Percentiles rank a stretch among this genome's conserved stretches.
Conservation (phyloP, 2,329 filamentous ascomycete species). For the Ceratocystiopsis minuta region DNA sequence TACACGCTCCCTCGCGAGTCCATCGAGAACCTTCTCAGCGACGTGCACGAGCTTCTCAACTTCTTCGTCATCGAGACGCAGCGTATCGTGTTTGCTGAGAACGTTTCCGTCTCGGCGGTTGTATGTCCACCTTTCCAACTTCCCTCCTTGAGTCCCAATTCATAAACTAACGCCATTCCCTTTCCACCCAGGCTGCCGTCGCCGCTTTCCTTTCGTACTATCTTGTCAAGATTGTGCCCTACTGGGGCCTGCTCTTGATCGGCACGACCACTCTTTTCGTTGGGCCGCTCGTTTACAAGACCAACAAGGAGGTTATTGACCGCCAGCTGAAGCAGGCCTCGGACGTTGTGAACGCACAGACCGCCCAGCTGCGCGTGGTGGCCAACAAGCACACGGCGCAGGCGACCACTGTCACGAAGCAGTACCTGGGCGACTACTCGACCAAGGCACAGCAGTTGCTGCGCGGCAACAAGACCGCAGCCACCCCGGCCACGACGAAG, state of each 20-base stretch:
- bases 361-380: conserved; percentile 40
- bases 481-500: conserved; percentile 14
- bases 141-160: not conserved
- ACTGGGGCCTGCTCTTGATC: conserved; percentile 49
- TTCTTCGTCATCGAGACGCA: conserved; percentile 55
- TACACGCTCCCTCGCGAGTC: conserved; percentile 47
- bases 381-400: conserved; percentile 47
- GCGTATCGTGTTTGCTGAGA: conserved; percentile 51
- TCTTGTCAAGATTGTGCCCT: conserved; percentile 50
- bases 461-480: conserved; percentile 27
- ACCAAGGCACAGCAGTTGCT: conserved; percentile 49
- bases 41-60: conserved; percentile 51
- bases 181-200: conserved; percentile 31
- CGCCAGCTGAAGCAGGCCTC: conserved; percentile 38
- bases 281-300: conserved; percentile 43
- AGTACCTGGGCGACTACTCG: conserved; percentile 50
- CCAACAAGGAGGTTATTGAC: conserved; percentile 54
- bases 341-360: conserved; percentile 42
- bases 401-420: conserved; percentile 45
- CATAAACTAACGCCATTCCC: conserved; percentile 1
- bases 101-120: conserved; percentile 37
- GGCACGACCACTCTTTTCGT: conserved; percentile 42
- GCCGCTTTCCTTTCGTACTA: conserved; percentile 48
- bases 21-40: conserved; percentile 41
- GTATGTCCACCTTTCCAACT: conserved; percentile 25